Evolutionary conservation across 2,329 filamentous ascomycete species (phyloP).

Genomic region (Ophiostoma tasmaniense): DNA sequence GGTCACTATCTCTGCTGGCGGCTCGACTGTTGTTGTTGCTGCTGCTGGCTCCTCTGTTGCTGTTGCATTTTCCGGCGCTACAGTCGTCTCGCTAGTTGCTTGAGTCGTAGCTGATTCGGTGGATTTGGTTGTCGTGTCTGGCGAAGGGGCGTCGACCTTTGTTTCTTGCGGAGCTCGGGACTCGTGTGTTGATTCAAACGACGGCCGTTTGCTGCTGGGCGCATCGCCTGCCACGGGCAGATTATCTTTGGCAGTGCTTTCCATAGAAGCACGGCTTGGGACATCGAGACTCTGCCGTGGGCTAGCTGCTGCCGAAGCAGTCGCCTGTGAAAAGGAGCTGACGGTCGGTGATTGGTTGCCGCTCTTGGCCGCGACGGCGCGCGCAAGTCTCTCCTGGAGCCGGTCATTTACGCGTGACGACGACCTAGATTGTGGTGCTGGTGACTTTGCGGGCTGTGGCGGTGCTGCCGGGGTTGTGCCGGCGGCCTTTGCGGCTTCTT

Average conservation of each 20-base stretch:
- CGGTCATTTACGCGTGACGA: constrained; percentile 63
- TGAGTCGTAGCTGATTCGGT: background rate
- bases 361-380: constrained; percentile 70
- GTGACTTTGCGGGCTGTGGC: constrained; percentile 23
- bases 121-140: background rate
- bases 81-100: background rate
- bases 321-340: constrained; percentile 25
- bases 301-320: constrained; percentile 33
- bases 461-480: background rate
- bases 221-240: constrained; percentile 1
- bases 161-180: background rate
- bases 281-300: constrained; percentile 36
- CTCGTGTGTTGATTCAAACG: constrained; percentile 8
- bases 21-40: background rate
- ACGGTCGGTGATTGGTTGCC: constrained; percentile 28
- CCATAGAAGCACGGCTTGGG: constrained; percentile 27
- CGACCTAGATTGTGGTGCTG: constrained; percentile 53
- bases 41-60: background rate
- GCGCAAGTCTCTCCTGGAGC: constrained; percentile 80
- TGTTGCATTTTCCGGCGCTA: background rate
- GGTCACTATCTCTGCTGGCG: background rate
- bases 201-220: constrained; percentile 18
- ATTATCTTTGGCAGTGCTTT: constrained; percentile 21
- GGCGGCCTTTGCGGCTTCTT: constrained; percentile 36
- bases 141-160: background rate